Evolutionary conservation across 2,329 filamentous ascomycete species (phyloP).

Genomic region (Fusarium anguioides): DNA sequence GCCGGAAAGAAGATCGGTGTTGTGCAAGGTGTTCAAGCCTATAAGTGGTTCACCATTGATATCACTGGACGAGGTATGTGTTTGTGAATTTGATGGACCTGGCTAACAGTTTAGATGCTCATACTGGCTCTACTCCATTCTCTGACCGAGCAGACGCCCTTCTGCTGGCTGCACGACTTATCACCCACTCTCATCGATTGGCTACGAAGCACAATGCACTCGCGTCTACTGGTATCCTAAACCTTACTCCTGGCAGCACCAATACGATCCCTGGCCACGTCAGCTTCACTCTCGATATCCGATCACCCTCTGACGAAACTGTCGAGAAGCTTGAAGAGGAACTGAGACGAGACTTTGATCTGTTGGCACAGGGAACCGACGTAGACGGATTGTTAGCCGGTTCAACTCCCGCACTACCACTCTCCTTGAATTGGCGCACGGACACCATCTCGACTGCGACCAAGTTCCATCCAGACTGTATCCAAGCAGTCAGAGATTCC

Average conservation of each 20-base stretch:
- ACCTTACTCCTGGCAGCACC: conserved; percentile 65
- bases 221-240: conserved; percentile 46
- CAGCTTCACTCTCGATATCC: conserved; percentile 73
- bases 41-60: conserved; percentile 43
- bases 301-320: conserved; percentile 63
- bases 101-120: conserved; percentile 47
- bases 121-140: conserved; percentile 47
- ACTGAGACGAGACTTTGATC: conserved; percentile 51
- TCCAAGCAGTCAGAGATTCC: conserved; percentile 69
- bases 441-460: conserved; percentile 71
- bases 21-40: conserved; percentile 42
- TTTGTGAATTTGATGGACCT: rapidly evolving
- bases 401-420: conserved; percentile 52
- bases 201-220: conserved; percentile 43
- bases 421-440: conserved; percentile 68
- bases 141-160: conserved; percentile 48
- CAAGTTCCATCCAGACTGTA: conserved; percentile 73
- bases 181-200: conserved; percentile 43
- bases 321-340: conserved; percentile 64
- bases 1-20: conserved; percentile 31
- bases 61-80: conserved; percentile 41
- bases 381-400: conserved; percentile 50
- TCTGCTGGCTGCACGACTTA: conserved; percentile 45
- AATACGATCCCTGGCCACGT: conserved; percentile 77
- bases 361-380: conserved; percentile 61